These are phyloP conservation scores for Alternaria brassicae DNA, from an alignment of 2,329 filamentous ascomycete species.

Conservation along the genomic window DNA sequence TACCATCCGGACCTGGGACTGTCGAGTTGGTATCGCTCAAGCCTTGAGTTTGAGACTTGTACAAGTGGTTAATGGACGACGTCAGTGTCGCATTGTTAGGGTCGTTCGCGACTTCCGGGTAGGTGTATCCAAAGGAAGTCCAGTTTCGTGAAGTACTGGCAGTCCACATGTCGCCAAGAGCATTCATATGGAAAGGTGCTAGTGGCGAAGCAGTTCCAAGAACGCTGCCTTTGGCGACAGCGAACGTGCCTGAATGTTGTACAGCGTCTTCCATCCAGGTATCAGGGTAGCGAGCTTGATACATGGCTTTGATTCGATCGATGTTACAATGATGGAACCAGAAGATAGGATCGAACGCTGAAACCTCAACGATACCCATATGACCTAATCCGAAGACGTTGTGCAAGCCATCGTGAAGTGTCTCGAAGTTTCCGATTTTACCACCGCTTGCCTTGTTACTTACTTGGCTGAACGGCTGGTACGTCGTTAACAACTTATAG, in stretches of 20 bases:
- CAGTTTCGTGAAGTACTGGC: slow-evolving; percentile 35
- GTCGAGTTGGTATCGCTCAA: slow-evolving; percentile 31
- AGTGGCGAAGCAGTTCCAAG: slow-evolving; percentile 33
- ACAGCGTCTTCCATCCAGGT: slow-evolving; percentile 40
- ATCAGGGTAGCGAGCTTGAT: slow-evolving; percentile 39
- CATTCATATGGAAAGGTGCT: slow-evolving; percentile 44
- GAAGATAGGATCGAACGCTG: slow-evolving; percentile 44
- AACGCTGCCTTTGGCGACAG: slow-evolving; percentile 26
- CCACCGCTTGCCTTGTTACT: slow-evolving; percentile 44
- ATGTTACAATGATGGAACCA: slow-evolving; percentile 45
- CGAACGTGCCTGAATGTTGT: slow-evolving; percentile 35
- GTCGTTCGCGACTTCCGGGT: slow-evolving; percentile 38
- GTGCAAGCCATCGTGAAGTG: slow-evolving; percentile 42
- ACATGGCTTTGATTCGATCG: slow-evolving; percentile 39
- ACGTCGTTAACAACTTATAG: slow-evolving; percentile 43
- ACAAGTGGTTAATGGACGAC: slow-evolving; percentile 34
- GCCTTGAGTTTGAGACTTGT: slow-evolving; percentile 36
- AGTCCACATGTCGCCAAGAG: slow-evolving; percentile 41
- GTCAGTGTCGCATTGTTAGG: slow-evolving; percentile 41
- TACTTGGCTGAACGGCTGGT: slow-evolving; percentile 42
- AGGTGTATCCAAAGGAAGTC: slow-evolving; percentile 46
- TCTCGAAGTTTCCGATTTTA: slow-evolving; percentile 43
- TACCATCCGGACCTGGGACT: slow-evolving; percentile 5
- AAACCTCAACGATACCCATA: slow-evolving; percentile 43
- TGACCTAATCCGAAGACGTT: slow-evolving; percentile 53